Percentiles rank a stretch among this genome's conserved stretches.
Conservation (phyloP, 495 filamentous ascomycete genomes). For the Rusavskia elegans region DNA sequence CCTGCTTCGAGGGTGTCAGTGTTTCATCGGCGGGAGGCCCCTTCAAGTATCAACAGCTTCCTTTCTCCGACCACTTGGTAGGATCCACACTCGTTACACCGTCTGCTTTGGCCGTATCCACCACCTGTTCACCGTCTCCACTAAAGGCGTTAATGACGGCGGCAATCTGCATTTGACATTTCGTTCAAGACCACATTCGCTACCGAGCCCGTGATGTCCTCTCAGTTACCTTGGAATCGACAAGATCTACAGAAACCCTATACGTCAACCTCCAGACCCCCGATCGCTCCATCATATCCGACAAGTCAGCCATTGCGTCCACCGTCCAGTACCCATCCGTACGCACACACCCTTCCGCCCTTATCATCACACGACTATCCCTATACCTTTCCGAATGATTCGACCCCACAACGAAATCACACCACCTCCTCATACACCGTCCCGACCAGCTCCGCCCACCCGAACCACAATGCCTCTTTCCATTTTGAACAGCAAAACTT, state of each 20-base stretch:
- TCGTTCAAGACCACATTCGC: neutral
- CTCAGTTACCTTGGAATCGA: neutral
- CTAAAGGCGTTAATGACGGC: slow-evolving; percentile 1
- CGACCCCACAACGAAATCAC: neutral
- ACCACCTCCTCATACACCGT: neutral
- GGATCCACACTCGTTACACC: neutral
- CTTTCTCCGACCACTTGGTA: neutral
- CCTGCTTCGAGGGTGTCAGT: neutral
- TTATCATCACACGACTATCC: neutral
- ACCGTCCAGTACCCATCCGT: neutral
- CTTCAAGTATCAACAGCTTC: neutral
- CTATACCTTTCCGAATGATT: neutral
- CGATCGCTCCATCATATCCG: neutral
- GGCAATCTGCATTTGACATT: neutral
- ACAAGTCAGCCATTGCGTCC: neutral
- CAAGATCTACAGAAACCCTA: neutral
- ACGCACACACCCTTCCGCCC: neutral
- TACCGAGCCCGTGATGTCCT: neutral
- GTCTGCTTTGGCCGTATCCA: neutral
- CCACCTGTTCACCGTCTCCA: neutral
- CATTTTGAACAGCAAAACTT: neutral
- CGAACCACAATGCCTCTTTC: neutral
- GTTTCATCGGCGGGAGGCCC: neutral
- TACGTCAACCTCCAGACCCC: neutral
- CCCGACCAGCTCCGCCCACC: neutral